Evolutionary conservation across 495 filamentous ascomycete species (phyloP), one percentile per base, ranked within the genome.

Genomic region (Recurvomyces mirabilis): DNA sequence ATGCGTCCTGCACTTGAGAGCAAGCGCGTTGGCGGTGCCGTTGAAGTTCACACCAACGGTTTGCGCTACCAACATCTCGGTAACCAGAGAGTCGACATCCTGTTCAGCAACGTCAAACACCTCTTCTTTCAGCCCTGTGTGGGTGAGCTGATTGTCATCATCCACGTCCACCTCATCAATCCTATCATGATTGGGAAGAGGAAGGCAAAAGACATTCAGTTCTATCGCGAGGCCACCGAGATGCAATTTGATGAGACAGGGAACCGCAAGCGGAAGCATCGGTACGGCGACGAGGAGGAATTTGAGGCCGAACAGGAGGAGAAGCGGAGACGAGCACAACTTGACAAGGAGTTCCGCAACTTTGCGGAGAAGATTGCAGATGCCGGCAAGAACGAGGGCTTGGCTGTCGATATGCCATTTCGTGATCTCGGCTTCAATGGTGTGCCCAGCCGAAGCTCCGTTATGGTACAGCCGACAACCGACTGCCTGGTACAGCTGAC

Each of bases 221-320:
- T 99, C 68, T 94, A 94, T 49, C 76, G 93, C 33, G 93, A 99
- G 65, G 93, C 93, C 10, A 96, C 91, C 1, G 91, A 99, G 52
- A 95, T 96, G 66, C 84, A 91, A 58, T 96, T 99, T 54, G 93
- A 99, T 59, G 93, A 99, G 66, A 99, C 93, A 25, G 93, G 93
- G 47, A 96, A 95, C 60, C 75, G 93, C 34, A 94, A 95, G 65
- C 82, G 93, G 38, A 94, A 94, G 66, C 91, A 95, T 59, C 80
- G 88, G n/a, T 96, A 93, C 60, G 93, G 91, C 30, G 93, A 99
- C 51, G 93, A 99, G 60, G 93, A 99, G 56, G 93, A 99, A 60
- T 96, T 96, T 48, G 93, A 96, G 60, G 84, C 87, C 20, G 93
- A 99, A 58, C 93, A 99, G 64, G 89, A 99, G 61, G 93, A 99